Percentiles rank a stretch among this genome's conserved stretches.
Evolutionary conservation across 2,329 filamentous ascomycete species (phyloP).

Genomic region (Monilinia aucupariae): DNA sequence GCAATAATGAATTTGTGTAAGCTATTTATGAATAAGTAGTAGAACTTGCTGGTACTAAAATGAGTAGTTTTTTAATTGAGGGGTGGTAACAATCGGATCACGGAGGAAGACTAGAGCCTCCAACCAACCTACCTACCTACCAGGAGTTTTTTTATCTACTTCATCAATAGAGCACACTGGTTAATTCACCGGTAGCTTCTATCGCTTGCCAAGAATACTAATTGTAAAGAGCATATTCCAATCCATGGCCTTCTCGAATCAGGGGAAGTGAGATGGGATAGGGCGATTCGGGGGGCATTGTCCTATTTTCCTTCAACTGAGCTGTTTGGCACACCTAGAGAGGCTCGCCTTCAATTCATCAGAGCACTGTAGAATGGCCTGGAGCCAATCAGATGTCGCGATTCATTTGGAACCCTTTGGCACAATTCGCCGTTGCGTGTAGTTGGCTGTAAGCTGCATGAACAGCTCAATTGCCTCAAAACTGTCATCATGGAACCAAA

Average conservation of each 20-base stretch:
- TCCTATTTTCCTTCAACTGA: background rate
- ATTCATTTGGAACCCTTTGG: background rate
- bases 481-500: slow-evolving; percentile 2
- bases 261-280: background rate
- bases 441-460: slow-evolving; percentile 10
- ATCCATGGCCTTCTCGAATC: background rate
- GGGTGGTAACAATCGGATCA: background rate
- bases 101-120: background rate
- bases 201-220: background rate
- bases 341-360: background rate
- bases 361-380: background rate
- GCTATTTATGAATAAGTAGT: background rate
- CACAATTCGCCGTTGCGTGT: background rate
- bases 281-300: background rate
- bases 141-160: background rate
- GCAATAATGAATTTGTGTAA: background rate
- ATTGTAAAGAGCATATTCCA: background rate
- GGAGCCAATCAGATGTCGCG: slow-evolving; percentile 8
- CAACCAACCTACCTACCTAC: background rate
- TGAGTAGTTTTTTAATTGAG: too few species aligned
- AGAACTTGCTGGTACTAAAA: background rate
- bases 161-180: background rate
- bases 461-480: background rate
- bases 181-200: background rate
- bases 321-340: background rate